These are phyloP conservation scores for Lasiodiplodia theobromae DNA, from an alignment of 2,329 filamentous ascomycete genomes.

Conservation along the genomic window DNA sequence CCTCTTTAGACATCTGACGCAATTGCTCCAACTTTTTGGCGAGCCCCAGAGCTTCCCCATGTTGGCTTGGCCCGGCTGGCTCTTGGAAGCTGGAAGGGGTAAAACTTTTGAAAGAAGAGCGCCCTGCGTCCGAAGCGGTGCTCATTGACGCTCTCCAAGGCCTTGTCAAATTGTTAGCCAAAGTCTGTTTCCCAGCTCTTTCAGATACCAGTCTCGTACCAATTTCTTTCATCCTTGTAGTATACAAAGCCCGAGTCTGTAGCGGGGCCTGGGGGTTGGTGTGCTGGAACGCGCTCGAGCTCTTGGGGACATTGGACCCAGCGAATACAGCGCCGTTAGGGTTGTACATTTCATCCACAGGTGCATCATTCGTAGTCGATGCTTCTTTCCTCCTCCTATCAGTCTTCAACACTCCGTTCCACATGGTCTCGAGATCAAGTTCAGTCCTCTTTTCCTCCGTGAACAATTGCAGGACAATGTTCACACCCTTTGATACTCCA, in stretches of 20 bases:
- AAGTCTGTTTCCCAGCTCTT: conserved; percentile 17
- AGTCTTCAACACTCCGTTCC: conserved; percentile 58
- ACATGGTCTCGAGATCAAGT: conserved; percentile 71
- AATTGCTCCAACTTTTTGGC: conserved; percentile 9
- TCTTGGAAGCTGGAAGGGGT: neutral
- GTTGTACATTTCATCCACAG: conserved; percentile 22
- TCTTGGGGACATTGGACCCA: neutral
- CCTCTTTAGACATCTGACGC: neutral
- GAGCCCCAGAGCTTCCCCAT: neutral
- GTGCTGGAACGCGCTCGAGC: conserved; percentile 25
- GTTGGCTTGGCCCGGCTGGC: neutral
- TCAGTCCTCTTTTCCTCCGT: conserved; percentile 73
- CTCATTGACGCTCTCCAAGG: conserved; percentile 14
- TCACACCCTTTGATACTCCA: conserved; percentile 60
- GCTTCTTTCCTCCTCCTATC: conserved; percentile 47
- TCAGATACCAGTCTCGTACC: conserved; percentile 13
- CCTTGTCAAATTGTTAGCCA: conserved; percentile 18
- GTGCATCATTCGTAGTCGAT: conserved; percentile 40
- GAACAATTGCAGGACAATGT: conserved; percentile 74
- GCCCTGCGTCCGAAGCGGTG: neutral
- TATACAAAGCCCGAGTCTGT: conserved; percentile 15
- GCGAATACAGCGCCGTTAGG: conserved; percentile 20
- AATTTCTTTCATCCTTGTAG: neutral
- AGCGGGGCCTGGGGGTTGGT: conserved; percentile 7
- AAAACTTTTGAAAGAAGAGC: neutral